phyloP scores from a whole-genome alignment of 169 alveolate genomes.

The Eimeria maxima region DNA sequence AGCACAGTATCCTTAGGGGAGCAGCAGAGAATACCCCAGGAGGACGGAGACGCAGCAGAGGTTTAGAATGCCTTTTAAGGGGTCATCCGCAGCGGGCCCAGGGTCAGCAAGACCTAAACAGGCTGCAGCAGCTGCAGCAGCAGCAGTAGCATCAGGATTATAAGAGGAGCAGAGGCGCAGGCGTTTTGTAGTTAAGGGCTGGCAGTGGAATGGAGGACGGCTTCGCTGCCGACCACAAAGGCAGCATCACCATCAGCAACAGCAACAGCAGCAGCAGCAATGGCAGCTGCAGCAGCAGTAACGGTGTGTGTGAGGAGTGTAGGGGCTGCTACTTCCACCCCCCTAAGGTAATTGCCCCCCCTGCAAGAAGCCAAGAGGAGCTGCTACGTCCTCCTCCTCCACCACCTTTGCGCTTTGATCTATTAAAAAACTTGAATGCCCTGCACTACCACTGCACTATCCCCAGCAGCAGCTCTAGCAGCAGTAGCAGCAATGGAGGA shows the following conservation, averaged over 20 bases:
- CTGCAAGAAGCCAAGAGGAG: constrained; percentile 28
- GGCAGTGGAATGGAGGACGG: neutral
- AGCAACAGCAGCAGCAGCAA: constrained; percentile 43
- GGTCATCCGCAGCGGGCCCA: neutral
- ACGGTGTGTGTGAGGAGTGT: neutral
- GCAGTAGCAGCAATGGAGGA: neutral
- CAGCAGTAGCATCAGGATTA: neutral
- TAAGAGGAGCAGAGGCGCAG: neutral
- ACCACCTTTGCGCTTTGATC: constrained; percentile 36
- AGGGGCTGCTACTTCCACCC: constrained; percentile 21
- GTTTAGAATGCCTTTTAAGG: neutral
- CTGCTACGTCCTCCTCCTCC: constrained; percentile 17
- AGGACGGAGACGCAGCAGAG: neutral
- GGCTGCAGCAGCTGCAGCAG: constrained; percentile 10
- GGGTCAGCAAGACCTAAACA: neutral
- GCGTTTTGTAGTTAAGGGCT: neutral
- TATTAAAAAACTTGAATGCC: neutral
- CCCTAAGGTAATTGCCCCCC: constrained; percentile 36
- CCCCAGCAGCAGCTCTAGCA: constrained; percentile 16
- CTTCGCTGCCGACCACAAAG: neutral
- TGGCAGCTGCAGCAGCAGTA: constrained; percentile 9
- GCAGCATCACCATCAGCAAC: constrained; percentile 14
- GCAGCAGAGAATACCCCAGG: neutral
- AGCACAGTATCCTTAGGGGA: neutral
- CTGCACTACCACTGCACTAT: constrained; percentile 20